Evolutionary conservation across 176 grass and related monocot species (phyloP).

Genomic region (Aegilops sharonensis): DNA sequence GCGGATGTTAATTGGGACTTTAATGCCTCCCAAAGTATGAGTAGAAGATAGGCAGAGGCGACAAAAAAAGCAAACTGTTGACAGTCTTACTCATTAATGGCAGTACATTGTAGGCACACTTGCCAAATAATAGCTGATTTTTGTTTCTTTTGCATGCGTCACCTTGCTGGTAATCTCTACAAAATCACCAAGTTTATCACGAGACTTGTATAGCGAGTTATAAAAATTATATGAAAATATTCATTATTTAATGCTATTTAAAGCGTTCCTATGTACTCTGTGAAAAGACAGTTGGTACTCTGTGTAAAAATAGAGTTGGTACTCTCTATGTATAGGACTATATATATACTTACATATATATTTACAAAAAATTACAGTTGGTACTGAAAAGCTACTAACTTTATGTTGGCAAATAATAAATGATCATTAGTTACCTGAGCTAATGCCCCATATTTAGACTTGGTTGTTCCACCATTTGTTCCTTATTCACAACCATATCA

Average conservation of each 20-base stretch:
- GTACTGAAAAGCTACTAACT: background rate
- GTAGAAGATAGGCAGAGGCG: background rate
- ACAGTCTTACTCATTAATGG: constrained; percentile 36
- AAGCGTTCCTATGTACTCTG: background rate
- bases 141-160: background rate
- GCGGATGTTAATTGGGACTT: background rate
- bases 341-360: too few relatives aligned
- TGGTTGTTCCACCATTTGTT: background rate
- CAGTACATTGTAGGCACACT: background rate
- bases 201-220: background rate
- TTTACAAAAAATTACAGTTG: too few relatives aligned
- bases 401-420: background rate
- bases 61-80: constrained; percentile 10
- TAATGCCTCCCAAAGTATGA: constrained; percentile 10
- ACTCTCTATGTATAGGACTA: too few relatives aligned
- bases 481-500: background rate
- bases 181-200: background rate
- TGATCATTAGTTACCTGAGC: background rate
- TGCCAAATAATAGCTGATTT: background rate
- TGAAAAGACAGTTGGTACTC: background rate
- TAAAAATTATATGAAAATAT: background rate
- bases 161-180: background rate
- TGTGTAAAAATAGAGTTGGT: background rate
- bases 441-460: background rate
- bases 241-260: background rate